A percentile compares a stretch with the other conserved stretches of the same genome.
Conservation (phyloP, 805 yeast genomes). For the Allodekkera sacchari region DNA sequence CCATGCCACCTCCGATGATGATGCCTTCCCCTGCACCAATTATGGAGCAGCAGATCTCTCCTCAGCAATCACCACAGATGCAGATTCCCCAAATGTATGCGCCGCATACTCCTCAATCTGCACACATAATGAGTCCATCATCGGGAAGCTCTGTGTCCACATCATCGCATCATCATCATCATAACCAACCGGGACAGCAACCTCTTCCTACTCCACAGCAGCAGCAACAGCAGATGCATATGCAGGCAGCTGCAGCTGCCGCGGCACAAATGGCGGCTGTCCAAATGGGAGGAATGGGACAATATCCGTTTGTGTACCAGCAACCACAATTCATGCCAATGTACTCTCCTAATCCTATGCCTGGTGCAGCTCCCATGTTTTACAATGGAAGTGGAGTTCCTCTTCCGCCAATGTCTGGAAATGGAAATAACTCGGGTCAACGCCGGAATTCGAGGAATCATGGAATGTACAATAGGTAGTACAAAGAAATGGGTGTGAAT, state of each 20-base stretch:
- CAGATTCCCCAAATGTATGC: constrained; percentile 4
- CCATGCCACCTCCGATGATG: constrained; percentile 6
- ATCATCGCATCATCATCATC: constrained; percentile 1
- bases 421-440: too few species aligned
- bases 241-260: constrained; percentile 1
- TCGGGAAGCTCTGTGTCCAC: too few species aligned
- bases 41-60: constrained; percentile 13
- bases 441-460: too few species aligned
- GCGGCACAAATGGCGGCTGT: constrained; percentile 2
- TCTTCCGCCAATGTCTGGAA: constrained; percentile 4
- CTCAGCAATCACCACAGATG: constrained; percentile 8
- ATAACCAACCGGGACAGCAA: constrained; percentile 2
- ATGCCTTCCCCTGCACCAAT: constrained; percentile 11
- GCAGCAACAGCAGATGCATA: not conserved
- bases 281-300: constrained; percentile 4
- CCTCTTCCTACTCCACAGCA: not conserved
- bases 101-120: constrained; percentile 1
- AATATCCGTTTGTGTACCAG: constrained; percentile 2
- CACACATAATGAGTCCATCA: not conserved
- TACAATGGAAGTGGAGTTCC: constrained; percentile 2
- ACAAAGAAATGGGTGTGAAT: too few species aligned
- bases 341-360: constrained; percentile 7
- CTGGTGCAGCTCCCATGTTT: constrained; percentile 2
- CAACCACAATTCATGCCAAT: constrained; percentile 5
- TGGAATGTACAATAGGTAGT: too few species aligned